Conservation (phyloP, 345 rosid genomes). For the Lepidium africanum region DNA sequence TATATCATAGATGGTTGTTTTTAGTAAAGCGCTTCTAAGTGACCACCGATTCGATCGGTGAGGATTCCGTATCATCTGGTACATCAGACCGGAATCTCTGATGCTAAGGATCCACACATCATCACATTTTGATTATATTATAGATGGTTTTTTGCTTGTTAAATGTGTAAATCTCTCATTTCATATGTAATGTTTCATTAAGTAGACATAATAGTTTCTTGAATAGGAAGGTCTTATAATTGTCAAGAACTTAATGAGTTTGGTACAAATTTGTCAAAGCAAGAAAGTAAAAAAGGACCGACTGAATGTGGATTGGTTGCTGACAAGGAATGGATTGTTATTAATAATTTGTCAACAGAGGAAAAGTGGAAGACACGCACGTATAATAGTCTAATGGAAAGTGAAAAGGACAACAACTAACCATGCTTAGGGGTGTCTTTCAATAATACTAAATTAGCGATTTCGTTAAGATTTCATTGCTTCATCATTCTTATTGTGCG, state of each 20-base stretch:
- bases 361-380: slow-evolving; percentile 29
- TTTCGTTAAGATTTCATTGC: slow-evolving; percentile 15
- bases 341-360: slow-evolving; percentile 10
- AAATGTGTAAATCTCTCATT: too few relatives aligned
- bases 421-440: slow-evolving; percentile 16
- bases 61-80: too few relatives aligned
- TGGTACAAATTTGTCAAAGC: not conserved
- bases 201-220: too few relatives aligned
- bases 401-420: slow-evolving; percentile 21
- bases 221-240: not conserved
- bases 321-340: slow-evolving; percentile 7
- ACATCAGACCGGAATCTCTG: too few relatives aligned
- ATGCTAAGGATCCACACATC: too few relatives aligned
- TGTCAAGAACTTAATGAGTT: not conserved
- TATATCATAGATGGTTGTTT: too few relatives aligned
- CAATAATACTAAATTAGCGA: slow-evolving; percentile 9
- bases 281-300: slow-evolving; percentile 5
- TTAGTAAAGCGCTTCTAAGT: too few relatives aligned
- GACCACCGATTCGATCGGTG: too few relatives aligned
- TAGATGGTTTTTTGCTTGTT: too few relatives aligned
- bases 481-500: not conserved
- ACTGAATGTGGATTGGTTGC: slow-evolving; percentile 7
- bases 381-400: slow-evolving; percentile 17
- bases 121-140: too few relatives aligned
- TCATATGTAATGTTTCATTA: too few relatives aligned